Conservation (phyloP, 164 flowering plant genomes). For the Taxillus chinensis region DNA sequence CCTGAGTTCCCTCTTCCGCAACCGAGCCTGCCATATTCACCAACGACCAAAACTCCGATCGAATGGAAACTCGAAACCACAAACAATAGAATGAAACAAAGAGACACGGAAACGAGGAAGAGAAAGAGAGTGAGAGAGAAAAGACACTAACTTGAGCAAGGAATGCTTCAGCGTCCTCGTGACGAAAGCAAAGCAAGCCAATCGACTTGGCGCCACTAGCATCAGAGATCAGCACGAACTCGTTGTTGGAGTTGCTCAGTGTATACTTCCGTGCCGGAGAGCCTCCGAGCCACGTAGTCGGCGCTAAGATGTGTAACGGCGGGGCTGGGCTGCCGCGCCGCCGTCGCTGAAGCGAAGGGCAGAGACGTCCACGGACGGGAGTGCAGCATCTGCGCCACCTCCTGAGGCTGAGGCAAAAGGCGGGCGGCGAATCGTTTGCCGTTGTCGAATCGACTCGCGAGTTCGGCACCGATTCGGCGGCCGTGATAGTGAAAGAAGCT, state of each 20-base stretch:
- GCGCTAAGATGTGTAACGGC: slow-evolving; percentile 26
- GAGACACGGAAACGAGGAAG: neutral
- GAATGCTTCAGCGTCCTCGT: slow-evolving; percentile 83
- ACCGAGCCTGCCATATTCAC: slow-evolving; percentile 36
- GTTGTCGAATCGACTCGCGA: slow-evolving; percentile 41
- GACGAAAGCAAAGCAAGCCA: slow-evolving; percentile 80
- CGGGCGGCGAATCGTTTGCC: slow-evolving; percentile 32
- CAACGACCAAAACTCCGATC: neutral
- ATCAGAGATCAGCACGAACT: slow-evolving; percentile 87
- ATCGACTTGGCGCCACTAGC: slow-evolving; percentile 64
- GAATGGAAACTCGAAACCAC: neutral
- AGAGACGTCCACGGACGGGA: neutral
- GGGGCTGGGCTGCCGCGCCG: slow-evolving; percentile 18
- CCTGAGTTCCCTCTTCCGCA: slow-evolving; percentile 47
- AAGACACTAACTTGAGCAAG: slow-evolving; percentile 61
- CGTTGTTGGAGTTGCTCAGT: slow-evolving; percentile 80
- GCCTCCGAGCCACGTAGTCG: slow-evolving; percentile 59
- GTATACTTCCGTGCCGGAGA: slow-evolving; percentile 74
- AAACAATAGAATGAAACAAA: neutral
- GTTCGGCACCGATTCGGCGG: slow-evolving; percentile 38
- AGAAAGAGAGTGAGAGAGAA: too few relatives aligned
- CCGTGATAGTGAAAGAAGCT: slow-evolving; percentile 49
- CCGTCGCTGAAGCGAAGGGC: slow-evolving; percentile 48
- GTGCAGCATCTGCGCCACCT: slow-evolving; percentile 1
- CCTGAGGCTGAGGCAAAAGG: slow-evolving; percentile 7